A percentile compares a stretch with the other conserved stretches of the same genome.
Conservation (phyloP, 352 stramenopile genomes). For the Phytophthora sp. region DNA sequence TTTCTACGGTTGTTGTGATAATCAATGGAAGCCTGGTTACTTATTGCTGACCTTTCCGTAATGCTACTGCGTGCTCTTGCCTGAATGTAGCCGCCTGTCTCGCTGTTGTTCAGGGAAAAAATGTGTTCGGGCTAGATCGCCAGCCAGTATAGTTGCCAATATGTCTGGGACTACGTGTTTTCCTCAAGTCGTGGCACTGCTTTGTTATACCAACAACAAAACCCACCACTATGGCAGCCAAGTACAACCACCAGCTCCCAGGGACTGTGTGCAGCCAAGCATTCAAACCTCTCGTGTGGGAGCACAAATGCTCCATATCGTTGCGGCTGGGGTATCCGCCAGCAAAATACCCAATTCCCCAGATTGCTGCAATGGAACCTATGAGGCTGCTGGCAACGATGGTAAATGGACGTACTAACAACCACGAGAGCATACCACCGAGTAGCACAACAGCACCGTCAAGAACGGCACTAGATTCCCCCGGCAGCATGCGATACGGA, state of each 20-base stretch:
- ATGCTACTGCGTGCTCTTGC: neutral
- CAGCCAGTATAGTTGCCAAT: slow-evolving; percentile 32
- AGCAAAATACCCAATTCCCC: slow-evolving; percentile 77
- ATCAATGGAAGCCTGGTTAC: slow-evolving; percentile 12
- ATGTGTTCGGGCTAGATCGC: slow-evolving; percentile 17
- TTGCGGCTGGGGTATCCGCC: slow-evolving; percentile 70
- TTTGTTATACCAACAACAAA: slow-evolving; percentile 50
- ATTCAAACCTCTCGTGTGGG: neutral
- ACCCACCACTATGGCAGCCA: slow-evolving; percentile 53
- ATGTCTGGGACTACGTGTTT: slow-evolving; percentile 13
- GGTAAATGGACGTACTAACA: slow-evolving; percentile 55
- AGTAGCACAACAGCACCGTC: slow-evolving; percentile 45
- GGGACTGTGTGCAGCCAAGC: slow-evolving; percentile 58
- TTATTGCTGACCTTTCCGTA: slow-evolving; percentile 2
- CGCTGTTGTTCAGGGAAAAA: slow-evolving; percentile 5
- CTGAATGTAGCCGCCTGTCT: neutral
- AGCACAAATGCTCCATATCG: slow-evolving; percentile 56
- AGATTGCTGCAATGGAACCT: slow-evolving; percentile 49
- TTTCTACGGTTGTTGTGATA: slow-evolving; percentile 16
- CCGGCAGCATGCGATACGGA: slow-evolving; percentile 48
- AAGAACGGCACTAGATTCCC: slow-evolving; percentile 27
- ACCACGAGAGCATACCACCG: slow-evolving; percentile 55
- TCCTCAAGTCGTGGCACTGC: slow-evolving; percentile 27
- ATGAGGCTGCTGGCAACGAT: slow-evolving; percentile 73
- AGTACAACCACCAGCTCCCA: slow-evolving; percentile 67